These are phyloP conservation scores for Gossypium rotundifolium DNA, from an alignment of 345 rosid genomes.

Conservation along the genomic window DNA sequence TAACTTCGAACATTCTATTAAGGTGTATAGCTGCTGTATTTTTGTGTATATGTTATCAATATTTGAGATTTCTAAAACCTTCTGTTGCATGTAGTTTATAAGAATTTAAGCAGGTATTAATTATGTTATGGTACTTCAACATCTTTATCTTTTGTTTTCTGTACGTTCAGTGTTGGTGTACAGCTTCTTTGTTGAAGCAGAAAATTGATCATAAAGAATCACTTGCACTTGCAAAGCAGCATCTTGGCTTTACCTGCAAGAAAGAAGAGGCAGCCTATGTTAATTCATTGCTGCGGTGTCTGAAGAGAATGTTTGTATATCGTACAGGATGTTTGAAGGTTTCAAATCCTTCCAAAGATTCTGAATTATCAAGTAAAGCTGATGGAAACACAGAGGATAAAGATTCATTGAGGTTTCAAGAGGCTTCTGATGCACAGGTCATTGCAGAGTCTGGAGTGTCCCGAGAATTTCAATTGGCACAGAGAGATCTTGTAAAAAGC, in stretches of 20 bases:
- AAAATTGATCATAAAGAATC: conserved; percentile 61
- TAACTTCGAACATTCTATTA: not conserved
- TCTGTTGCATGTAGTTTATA: not conserved
- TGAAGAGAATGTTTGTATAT: conserved; percentile 53
- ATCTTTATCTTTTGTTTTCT: not conserved
- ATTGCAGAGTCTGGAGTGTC: conserved; percentile 21
- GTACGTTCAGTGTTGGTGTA: conserved; percentile 72
- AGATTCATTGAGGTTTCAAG: conserved; percentile 23
- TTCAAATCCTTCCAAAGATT: conserved; percentile 21
- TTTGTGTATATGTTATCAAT: not conserved
- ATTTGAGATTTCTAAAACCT: not conserved
- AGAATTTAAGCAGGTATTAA: not conserved
- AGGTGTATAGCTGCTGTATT: not conserved
- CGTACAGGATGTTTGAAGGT: conserved; percentile 24
- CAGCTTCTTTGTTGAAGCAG: conserved; percentile 62
- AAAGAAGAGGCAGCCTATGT: conserved; percentile 56
- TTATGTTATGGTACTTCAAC: conserved; percentile 2
- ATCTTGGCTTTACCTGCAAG: conserved; percentile 55
- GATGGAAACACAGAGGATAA: conserved; percentile 20
- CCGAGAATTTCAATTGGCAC: conserved; percentile 20
- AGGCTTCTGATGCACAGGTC: conserved; percentile 26
- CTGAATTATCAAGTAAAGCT: conserved; percentile 22
- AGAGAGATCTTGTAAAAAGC: conserved; percentile 43
- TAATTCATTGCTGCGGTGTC: conserved; percentile 45
- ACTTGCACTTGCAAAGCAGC: conserved; percentile 56